Evolutionary conservation across 2,329 filamentous ascomycete genomes (phyloP), one percentile per base, ranked within the genome.

Genomic region (Lecanicillium sp.): DNA sequence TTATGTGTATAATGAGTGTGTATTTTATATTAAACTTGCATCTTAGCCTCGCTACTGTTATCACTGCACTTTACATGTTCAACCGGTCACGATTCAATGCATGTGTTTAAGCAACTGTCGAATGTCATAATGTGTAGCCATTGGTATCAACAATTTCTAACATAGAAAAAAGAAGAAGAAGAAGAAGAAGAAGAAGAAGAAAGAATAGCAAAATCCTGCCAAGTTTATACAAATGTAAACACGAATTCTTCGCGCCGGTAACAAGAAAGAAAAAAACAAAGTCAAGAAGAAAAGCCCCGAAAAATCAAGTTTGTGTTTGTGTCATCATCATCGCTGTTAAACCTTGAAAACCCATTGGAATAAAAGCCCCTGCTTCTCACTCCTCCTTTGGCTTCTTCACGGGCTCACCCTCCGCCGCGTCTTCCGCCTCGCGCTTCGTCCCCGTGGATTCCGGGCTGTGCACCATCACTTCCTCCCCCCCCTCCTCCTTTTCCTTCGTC

Each of bases 351-450:
- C n/a, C n/a, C n/a, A n/a, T n/a, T n/a, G n/a, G n/a, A n/a, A n/a
- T 15, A 14, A 35, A 19, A 14, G 17, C 19, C 6, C 3, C 29
- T 3, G 14, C 19, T n/a, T 11, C 2, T 52, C 55, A 8, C 38
- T 68, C 69, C 44, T 74, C 72, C 62, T 73, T 79, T 1, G 72
- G 44, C 56, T 74, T 77, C 67, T 81, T 81, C 29, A 58, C 60
- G 26, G 60, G 52, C 35, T 63, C 63, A 9, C 63, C 62, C 20
- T 70, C 67, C 1, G 72, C 62, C 2, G 72, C 67, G 19, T 74
- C 72, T 2, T 75, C 73, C 0, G 77, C 78, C 50, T 79, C 77
- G 29, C 78, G 70, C 61, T 83, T 84, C 2, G 74, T 65, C n/a
- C 68, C 68, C 19, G 59, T 56, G 33, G 65, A 65, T 49, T 64